Evolutionary conservation across 495 filamentous ascomycete species (phyloP).

Genomic region (Cryomyces minteri): DNA sequence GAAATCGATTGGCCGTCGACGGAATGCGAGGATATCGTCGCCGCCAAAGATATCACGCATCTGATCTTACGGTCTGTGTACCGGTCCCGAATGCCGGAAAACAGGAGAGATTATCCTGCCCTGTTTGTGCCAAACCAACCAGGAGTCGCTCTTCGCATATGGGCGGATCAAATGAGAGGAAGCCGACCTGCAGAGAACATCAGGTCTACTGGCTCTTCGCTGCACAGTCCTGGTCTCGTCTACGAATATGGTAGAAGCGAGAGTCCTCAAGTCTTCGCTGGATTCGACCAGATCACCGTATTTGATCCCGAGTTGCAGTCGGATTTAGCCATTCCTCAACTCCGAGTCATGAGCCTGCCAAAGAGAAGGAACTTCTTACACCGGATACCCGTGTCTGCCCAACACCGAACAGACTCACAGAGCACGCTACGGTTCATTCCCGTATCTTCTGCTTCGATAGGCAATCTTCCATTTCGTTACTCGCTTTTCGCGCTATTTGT

Average conservation of each 20-base stretch:
- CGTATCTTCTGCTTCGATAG: slow-evolving; percentile 23
- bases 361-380: slow-evolving; percentile 45
- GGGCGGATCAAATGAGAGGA: neutral
- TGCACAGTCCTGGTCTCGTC: no score
- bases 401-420: slow-evolving; percentile 8
- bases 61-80: slow-evolving; percentile 20
- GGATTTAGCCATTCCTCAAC: neutral
- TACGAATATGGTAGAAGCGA: no score
- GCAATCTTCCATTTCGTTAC: slow-evolving; percentile 39
- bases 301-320: no score
- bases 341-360: slow-evolving; percentile 26
- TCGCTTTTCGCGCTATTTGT: slow-evolving; percentile 52
- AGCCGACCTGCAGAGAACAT: no score
- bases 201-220: no score
- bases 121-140: slow-evolving; percentile 20
- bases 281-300: no score
- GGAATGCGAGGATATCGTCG: neutral
- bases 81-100: slow-evolving; percentile 9
- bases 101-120: slow-evolving; percentile 17
- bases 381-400: slow-evolving; percentile 6
- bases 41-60: slow-evolving; percentile 10
- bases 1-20: neutral
- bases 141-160: neutral
- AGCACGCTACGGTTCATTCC: slow-evolving; percentile 9
- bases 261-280: no score